Evolutionary conservation across 257 asterid species (phyloP), one percentile per base, ranked within the genome.

Genomic region (Jacaranda copaia): DNA sequence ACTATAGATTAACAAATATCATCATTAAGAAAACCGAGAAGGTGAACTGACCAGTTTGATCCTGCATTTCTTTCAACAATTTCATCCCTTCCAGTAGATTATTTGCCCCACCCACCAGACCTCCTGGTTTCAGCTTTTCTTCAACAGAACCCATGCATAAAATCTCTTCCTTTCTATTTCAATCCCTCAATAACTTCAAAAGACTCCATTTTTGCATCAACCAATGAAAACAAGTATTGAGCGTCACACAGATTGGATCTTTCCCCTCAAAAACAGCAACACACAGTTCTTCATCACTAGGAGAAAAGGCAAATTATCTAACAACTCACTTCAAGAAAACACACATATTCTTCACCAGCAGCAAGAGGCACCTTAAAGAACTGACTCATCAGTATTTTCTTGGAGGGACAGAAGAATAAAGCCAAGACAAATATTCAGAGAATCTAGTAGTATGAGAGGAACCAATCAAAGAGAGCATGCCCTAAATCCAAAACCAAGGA

Each of bases 41-140:
- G 64, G 38, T 40, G 5, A 56, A 85, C 97, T 80, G 6, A 93
- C 98, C 97, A 72, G 77, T 83, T 16, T 83, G 92, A 76, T 91
- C 96, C 83, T 91, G 97, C 94, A 93, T 91, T 91, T 87, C 98
- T 59, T 91, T 93, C 91, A 93, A 83, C 80, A 93, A 42, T 45
- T 87, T 93, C 96, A 93, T 91, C 83, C 90, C 96, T 74, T 91
- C 97, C 74, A 89, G 85, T 6, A 93, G 71, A 77, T 85, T 85
- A 73, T 75, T 84, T 10, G 88, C 81, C 61, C 93, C 97, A 73
- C 84, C 68, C 15, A 88, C 77, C 87, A 89, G 80, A 62, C 87
- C 86, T 69, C 88, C 93, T 40, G 83, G 75, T 74, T 88, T 91
- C 66, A 75, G 36, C 81, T 84, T 87, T 71, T 88, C 97, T 72